Percentiles rank a stretch among this genome's conserved stretches.
Evolutionary conservation across 2,329 filamentous ascomycete genomes (phyloP).

Genomic region (Coniochaeta ligniaria): DNA sequence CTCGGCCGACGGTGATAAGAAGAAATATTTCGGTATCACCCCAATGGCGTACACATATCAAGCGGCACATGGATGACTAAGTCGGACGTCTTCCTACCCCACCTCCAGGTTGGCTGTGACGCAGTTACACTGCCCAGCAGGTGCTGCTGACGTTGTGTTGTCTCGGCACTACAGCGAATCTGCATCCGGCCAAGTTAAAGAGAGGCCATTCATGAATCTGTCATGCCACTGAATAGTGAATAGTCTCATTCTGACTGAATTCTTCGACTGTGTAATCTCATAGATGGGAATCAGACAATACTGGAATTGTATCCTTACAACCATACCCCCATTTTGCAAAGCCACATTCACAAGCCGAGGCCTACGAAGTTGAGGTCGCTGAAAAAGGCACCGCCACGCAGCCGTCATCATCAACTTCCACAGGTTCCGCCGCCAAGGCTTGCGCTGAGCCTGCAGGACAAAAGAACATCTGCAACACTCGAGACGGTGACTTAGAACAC

Average conservation of each 20-base stretch:
- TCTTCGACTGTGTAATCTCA: not conserved
- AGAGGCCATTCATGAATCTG: not conserved
- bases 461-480: not conserved
- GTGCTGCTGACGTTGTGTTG: not conserved
- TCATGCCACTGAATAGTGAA: not conserved
- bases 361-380: not conserved
- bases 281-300: not conserved
- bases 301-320: not conserved
- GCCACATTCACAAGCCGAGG: not conserved
- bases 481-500: not conserved
- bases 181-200: not conserved
- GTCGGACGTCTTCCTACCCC: not conserved
- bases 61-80: not conserved
- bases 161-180: not conserved
- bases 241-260: not conserved
- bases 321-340: not conserved
- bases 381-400: not conserved
- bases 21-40: not conserved
- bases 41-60: not conserved
- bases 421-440: not conserved
- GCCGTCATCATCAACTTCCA: not conserved
- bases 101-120: not conserved
- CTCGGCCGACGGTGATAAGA: not conserved
- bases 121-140: not conserved
- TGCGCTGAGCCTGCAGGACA: not conserved